Conservation (phyloP, 768 basidiomycete genomes). For the Sporobolomyces pararoseus region DNA sequence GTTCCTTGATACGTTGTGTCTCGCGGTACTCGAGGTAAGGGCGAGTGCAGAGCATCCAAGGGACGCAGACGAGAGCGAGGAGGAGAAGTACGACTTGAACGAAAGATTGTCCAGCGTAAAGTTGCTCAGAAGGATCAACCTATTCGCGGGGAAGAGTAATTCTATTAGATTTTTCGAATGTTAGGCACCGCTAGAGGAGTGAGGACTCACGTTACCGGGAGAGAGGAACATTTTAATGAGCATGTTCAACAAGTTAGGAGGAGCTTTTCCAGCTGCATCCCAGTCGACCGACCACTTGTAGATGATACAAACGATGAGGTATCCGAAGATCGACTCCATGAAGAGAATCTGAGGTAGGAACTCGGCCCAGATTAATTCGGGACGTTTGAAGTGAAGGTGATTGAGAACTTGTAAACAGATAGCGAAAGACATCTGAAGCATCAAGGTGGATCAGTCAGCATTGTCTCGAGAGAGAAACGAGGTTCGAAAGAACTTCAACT, state of each 20-base stretch:
- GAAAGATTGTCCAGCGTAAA: conserved; percentile 82
- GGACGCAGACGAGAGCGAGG: conserved; percentile 80
- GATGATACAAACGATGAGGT: conserved; percentile 41
- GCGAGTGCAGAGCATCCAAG: conserved; percentile 87
- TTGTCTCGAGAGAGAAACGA: neutral
- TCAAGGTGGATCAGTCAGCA: neutral
- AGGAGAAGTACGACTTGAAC: conserved; percentile 75
- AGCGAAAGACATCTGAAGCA: conserved; percentile 88
- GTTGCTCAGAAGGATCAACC: conserved; percentile 63
- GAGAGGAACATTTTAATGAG: conserved; percentile 92
- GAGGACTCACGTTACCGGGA: conserved; percentile 59
- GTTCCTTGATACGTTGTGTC: conserved; percentile 71
- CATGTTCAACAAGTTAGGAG: conserved; percentile 87
- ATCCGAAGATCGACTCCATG: conserved; percentile 91
- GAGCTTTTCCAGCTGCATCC: conserved; percentile 62
- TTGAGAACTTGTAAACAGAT: conserved; percentile 93
- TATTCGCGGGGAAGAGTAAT: neutral
- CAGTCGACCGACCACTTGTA: conserved; percentile 98
- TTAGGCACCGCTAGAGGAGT: too few relatives aligned
- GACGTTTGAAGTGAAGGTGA: conserved; percentile 86
- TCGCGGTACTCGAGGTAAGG: conserved; percentile 90
- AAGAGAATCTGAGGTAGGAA: conserved; percentile 97
- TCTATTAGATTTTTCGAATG: too few relatives aligned
- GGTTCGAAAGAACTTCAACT: conserved; percentile 44
- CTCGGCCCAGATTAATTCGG: conserved; percentile 81